Evolutionary conservation across 768 basidiomycete species (phyloP), one percentile per base, ranked within the genome.

Genomic region (Artomyces pyxidatus): DNA sequence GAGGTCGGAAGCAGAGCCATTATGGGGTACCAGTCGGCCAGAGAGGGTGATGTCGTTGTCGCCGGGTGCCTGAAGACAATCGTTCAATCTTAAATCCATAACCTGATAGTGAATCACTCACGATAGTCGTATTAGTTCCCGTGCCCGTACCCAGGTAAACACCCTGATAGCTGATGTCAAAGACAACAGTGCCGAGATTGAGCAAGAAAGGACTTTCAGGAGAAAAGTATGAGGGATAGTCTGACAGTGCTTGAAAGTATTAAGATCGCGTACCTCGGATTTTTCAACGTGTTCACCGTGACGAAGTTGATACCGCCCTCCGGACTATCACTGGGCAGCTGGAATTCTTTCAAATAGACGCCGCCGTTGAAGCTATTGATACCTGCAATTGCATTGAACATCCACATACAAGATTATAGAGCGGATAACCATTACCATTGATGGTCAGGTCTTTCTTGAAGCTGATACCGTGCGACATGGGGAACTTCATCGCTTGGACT

Each of bases 401-500:
- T 41, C 39, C 43, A 52, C 19, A 4, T 7, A 41, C 48, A 40
- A 48, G 14, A 6, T 49, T 25, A 0, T 7, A 41, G 46, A 35
- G 16, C 21, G 12, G 37, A 26, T 30, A 41, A n/a, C 42, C 55
- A 64, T 37, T 32, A 71, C 84, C 84, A 40, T 74, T 75, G 37
- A 86, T 65, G 0, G 71, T 76, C 28, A 85, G 46, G 3, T 66
- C 60, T 65, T 88, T 86, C 59, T 76, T 66, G 59, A 86, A 87
- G 3, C 72, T 71, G 52, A 88, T 71, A 1, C 79, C 80, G 57
- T 81, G 80, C 3, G 81, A 76, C 3, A 74, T 70, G 3, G 84
- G 84, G 58, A 87, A 84, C 53, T 79, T 81, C 51, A 75, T 65
- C 2, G 85, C 85, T 46, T 80, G 77, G 10, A 84, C 83, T 6